Evolutionary conservation across 106 monocot genomes (phyloP), one percentile per base, ranked within the genome.

Genomic region (Allium cepa): DNA sequence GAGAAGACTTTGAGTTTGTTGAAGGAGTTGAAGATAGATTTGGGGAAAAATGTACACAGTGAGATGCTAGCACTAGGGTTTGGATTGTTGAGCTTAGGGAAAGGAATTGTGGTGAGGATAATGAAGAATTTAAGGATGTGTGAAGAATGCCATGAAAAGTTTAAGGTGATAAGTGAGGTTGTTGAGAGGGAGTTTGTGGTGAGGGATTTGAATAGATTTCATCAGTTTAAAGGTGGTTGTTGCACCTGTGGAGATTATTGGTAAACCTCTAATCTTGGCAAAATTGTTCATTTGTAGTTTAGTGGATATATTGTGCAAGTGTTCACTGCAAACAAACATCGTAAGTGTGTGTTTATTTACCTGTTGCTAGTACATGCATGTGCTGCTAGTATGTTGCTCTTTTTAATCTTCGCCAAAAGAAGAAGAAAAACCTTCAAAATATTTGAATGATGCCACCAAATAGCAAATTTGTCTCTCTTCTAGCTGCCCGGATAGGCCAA

Each of bases 91-190:
- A 82, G 73, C 26, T 53, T 82, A 4, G 90, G 90, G 10, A 64
- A 69, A 26, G 80, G 86, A 53, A 45, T 72, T 47, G 74, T 72
- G 46, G 82, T 94, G 28, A 84, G 94, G 67, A 82, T 94, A 73
- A 94, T 90, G 94, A 94, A 94, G 80, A 94, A 94, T 59, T 56
- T 94, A 63, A 94, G 94, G 81, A 87, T 94, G 73, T 94, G 94
- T 65, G 62, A 49, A 49, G 94, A 90, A 50, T 94, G 94, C 61
- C 94, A 94, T 71, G 79, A 79, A 64, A 82, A 66, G 12, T 90
- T 94, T 57, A 90, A 90, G 81, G 4, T 82, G 56, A 83, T 87
- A 36, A 87, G 94, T 69, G 79, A 64, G 36, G 80, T 94, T 75
- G 80, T 83, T 16, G 79, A 59, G 75, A 87, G 80, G 81, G 82